Evolutionary conservation across 192 early-diverging fungal species (phyloP), one percentile per base, ranked within the genome.

Genomic region (Coemansia sp.): DNA sequence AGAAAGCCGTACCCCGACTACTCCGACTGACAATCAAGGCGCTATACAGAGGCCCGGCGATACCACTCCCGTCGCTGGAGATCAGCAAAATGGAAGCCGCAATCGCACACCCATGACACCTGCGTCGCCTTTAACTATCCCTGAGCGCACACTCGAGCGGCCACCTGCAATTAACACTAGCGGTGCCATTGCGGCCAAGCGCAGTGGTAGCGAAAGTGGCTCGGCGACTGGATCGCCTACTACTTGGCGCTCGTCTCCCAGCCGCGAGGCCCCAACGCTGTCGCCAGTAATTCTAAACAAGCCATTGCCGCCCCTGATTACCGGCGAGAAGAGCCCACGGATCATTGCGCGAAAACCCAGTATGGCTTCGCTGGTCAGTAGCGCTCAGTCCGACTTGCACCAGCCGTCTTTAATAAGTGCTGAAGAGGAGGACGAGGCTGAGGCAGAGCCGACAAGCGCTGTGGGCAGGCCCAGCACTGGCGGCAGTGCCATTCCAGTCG

Each of bases 231-330:
- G 53, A 34, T 56, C 53, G 30, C 53, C 53, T n/a, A 56, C 53
- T 56, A 56, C 53, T 16, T 56, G 53, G 53, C 53, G 53, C 29
- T 56, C 53, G 6, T 56, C 53, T 13, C 53, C 53, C 5, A 16
- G 53, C 3, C 52, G 41, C 50, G 35, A 59, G 15, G 11, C 47
- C 10, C 61, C 65, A 4, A 40, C 40, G 4, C n/a, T 64, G 18
- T 62, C 65, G 2, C 60, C 66, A 10, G 37, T 68, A 29, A 68
- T 70, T 40, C 39, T 61, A 24, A 73, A 76, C 64, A 81, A 81
- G 50, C 73, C 73, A 22, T 74, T 81, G 24, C 79, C 79, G 13
- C 59, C 53, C 2, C 20, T 76, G 39, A 15, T 66, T 8, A 34
- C 18, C 18, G 24, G 29, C 27, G 65, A 67, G 8, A 56, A 59